These are phyloP conservation scores for Sporisorium scitamineum DNA, from an alignment of 1,284 basidiomycete genomes.

Conservation along the genomic window DNA sequence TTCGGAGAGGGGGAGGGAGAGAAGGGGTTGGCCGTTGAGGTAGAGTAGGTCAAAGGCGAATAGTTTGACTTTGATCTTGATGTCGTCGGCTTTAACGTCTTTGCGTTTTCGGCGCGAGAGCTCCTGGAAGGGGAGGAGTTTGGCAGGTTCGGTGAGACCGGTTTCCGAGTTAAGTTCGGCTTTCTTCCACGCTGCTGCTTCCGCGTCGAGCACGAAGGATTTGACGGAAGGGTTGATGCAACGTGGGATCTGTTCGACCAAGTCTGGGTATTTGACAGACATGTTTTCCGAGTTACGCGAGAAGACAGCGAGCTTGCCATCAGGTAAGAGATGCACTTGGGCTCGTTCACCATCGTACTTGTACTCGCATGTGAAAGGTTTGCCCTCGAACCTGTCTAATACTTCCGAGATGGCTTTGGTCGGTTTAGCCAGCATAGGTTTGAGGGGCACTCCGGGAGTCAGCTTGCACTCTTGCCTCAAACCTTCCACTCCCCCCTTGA, in stretches of 20 bases:
- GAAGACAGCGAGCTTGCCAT: conserved; percentile 79
- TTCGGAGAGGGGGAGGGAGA: conserved; percentile 51
- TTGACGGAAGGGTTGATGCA: conserved; percentile 76
- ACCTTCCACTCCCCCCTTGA: conserved; percentile 81
- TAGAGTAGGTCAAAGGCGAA: conserved; percentile 96
- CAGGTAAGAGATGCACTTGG: conserved; percentile 72
- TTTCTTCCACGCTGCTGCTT: conserved; percentile 94
- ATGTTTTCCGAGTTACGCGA: conserved; percentile 99
- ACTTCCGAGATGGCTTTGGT: conserved; percentile 99
- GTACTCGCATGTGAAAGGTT: conserved; percentile 98
- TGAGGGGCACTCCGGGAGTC: conserved; percentile 91
- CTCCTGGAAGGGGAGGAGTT: conserved; percentile 96
- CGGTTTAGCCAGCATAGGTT: conserved; percentile 99
- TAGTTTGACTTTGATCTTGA: conserved; percentile 93
- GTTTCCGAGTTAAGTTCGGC: conserved; percentile 66
- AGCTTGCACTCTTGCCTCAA: conserved; percentile 85
- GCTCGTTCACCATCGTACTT: conserved; percentile 99
- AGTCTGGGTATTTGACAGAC: conserved; percentile 98
- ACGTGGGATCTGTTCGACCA: conserved; percentile 89
- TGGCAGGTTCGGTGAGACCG: conserved; percentile 64
- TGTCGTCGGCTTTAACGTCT: conserved; percentile 95
- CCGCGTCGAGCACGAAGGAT: conserved; percentile 93
- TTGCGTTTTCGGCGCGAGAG: conserved; percentile 94
- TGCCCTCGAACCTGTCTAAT: conserved; percentile 94
- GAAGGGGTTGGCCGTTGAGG: conserved; percentile 80